Evolutionary conservation across 305 asterid species (phyloP).

Genomic region (Salvia sclarea): DNA sequence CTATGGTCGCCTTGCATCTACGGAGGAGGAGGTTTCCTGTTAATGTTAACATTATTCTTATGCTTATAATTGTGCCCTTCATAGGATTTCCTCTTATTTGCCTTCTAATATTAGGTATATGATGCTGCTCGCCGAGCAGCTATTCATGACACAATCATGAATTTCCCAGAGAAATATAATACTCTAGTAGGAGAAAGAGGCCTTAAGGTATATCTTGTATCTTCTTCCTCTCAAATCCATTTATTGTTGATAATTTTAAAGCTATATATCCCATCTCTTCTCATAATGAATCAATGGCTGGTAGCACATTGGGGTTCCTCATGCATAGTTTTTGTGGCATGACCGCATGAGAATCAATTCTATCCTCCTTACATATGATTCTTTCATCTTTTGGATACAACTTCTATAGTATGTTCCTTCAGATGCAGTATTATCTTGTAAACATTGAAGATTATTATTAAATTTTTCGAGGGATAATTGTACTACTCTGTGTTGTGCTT

Average conservation of each 20-base stretch:
- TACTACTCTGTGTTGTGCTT: neutral
- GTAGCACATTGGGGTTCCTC: constrained; percentile 13
- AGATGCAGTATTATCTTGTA: constrained; percentile 14
- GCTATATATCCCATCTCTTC: neutral
- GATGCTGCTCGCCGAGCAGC: constrained; percentile 93
- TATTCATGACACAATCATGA: constrained; percentile 93
- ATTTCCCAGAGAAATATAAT: constrained; percentile 75
- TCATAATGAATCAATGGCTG: neutral
- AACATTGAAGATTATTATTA: constrained; percentile 1
- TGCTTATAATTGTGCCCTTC: constrained; percentile 19
- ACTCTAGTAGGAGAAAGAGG: constrained; percentile 99
- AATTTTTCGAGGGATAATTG: constrained; percentile 1
- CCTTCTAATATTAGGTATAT: constrained; percentile 59
- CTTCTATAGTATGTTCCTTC: neutral
- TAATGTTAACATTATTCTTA: constrained; percentile 18
- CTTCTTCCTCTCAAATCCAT: neutral
- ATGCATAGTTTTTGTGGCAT: constrained; percentile 9
- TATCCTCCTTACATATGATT: constrained; percentile 9
- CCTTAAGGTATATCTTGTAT: constrained; percentile 62
- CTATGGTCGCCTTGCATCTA: constrained; percentile 86
- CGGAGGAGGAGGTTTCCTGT: constrained; percentile 78
- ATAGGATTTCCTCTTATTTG: constrained; percentile 16
- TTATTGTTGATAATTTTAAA: neutral
- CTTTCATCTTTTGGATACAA: neutral
- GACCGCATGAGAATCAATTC: constrained; percentile 11